Base-by-base conservation (phyloP, 129 eudicot species). In the Artemisia annua region DNA sequence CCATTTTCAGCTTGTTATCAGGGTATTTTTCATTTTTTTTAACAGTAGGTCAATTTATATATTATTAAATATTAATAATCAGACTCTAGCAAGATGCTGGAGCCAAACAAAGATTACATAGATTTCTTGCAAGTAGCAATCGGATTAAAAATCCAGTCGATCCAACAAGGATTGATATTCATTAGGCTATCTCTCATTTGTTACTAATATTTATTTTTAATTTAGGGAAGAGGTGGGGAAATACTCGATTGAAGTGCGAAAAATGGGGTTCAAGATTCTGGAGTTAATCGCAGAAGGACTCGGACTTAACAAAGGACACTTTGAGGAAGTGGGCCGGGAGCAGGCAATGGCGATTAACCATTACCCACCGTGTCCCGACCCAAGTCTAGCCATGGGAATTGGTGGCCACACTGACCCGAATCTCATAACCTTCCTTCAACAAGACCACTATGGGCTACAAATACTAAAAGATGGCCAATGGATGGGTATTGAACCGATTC, bases 301-400 rank as follows among this genome's bases (percentile, higher is more conserved):
- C 6, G 89, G 87, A 58, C 73, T 82, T 16, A 63, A 62, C 17
- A 12, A 51, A 62, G 78, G 84, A 61, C 55, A 78, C 71, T 82
- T 82, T 24, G 46, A 51, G 7, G 51, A 18, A 24, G 81, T 79
- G 24, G 69, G 83, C 53, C 49, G 58, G 18, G 76, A 52, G 19
- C 85, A 77, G 0, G 0, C 63, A 1, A 63, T 86, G 81, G 54
- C 65, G 3, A 26, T 80, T 57, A 80, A 85, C 63, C 67, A 75
- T 54, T 77, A 85, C 79, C 82, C 81, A 0, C 64, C 76, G 52
- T 77, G 90, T 63, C 90, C 87, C 3, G 79, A 86, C 61, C 90
- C 90, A 2, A 86, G 87, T 66, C 56, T 83, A 48, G 78, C 85
- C 14, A 64, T 86, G 73, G 87, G 90, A 48, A 55, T 77, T 7